Percentiles rank a stretch among this genome's conserved stretches.
phyloP scores from a whole-genome alignment of 2,329 filamentous ascomycete genomes.

The Ophiostoma pallidulum region DNA sequence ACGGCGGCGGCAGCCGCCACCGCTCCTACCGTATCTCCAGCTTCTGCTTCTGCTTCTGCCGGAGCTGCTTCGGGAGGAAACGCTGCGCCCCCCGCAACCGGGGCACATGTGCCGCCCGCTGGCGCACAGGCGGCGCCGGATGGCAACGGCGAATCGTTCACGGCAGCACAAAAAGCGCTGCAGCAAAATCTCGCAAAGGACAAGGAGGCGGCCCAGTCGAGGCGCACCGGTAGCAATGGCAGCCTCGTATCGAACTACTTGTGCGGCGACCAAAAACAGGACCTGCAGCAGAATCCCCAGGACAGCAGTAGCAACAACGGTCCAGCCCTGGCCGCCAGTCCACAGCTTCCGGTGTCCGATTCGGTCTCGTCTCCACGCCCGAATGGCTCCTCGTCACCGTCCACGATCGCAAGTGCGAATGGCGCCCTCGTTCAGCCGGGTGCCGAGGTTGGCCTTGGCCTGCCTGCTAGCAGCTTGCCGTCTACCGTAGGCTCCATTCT shows the following conservation, averaged over 20 bases:
- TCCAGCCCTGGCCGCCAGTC: neutral
- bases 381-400: neutral
- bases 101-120: no score
- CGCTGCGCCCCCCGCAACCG: no score
- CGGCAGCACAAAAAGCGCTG: constrained; percentile 11
- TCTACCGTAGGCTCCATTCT: constrained; percentile 31
- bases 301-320: neutral
- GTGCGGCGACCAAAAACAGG: neutral
- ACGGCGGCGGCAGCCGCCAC: constrained; percentile 18
- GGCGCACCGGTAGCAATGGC: neutral
- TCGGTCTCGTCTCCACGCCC: neutral
- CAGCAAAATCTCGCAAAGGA: constrained; percentile 20
- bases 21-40: no score
- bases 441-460: neutral
- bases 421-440: neutral
- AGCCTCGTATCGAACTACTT: constrained; percentile 1
- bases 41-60: no score
- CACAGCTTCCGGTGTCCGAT: neutral
- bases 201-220: constrained; percentile 16
- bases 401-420: neutral
- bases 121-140: no score
- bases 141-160: constrained; percentile 16
- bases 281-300: neutral
- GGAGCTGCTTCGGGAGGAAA: constrained; percentile 19
- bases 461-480: constrained; percentile 14